Evolutionary conservation across 164 flowering plant genomes (phyloP), one percentile per base, ranked within the genome.

Genomic region (Chloranthus sessilifolius): DNA sequence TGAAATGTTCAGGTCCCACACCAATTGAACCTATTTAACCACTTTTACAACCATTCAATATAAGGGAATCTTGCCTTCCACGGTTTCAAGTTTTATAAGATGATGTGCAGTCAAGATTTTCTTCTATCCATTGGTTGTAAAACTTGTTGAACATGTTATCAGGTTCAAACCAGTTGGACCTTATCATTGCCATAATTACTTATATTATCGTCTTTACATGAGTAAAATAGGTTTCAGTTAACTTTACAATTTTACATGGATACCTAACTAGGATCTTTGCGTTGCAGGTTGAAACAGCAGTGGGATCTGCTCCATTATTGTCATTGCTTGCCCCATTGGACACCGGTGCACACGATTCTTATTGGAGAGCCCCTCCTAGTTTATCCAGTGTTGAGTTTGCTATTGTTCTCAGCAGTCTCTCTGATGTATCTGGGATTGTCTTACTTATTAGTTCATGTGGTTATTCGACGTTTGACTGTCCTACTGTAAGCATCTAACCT

Each of bases 381-480:
- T 28, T 58, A 28, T 68, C 81, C 27, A 67, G 48, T 61, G 83
- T 78, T 56, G 97, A 94, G 62, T 67, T 89, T 63, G 75, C 56
- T 55, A 67, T 89, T 73, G 95, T 73, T 57, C 97, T 94, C 57
- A 64, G 88, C 43, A 61, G 60, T 52, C 74, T 80, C 43, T 80
- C 99, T 30, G 90, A 89, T 70, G 99, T 94, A 39, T 80, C 81
- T 38, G 95, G 90, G 30, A 86, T 89, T 20, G 54, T 80, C 56
- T 65, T 92, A 61, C 70, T 94, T 54, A 79, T 94, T 59, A 94
- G 99, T 69, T 85, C 92, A 4, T 85, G 96, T 68, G 97, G 99
- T 66, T 94, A 87, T 68, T 84, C 97, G 48, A 64, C 60, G 30
- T 61, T 73, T 14, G 97, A 94, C 66, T 58, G 75, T 65, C 99